Conservation (phyloP, 225 moss, liverwort and hornwort genomes). For the Ulota crispa region DNA sequence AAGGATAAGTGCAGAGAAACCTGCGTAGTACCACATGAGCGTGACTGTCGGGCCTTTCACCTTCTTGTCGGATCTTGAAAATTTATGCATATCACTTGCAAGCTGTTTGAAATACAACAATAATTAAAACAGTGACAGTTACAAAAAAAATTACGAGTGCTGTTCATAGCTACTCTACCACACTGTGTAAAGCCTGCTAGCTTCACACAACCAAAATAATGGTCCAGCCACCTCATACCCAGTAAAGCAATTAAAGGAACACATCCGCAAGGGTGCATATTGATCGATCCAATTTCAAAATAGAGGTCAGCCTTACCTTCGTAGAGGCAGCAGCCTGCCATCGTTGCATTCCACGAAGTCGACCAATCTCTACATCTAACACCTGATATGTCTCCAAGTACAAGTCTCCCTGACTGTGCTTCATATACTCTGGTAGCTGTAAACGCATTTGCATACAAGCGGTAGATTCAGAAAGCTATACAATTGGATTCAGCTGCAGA, state of each 20-base stretch:
- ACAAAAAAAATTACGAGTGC: neutral
- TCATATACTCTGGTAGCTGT: constrained; percentile 94
- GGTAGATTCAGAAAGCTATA: constrained; percentile 1
- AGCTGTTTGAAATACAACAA: constrained; percentile 53
- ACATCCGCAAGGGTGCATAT: neutral
- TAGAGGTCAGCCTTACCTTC: constrained; percentile 47
- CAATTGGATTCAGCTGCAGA: neutral
- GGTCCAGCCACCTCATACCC: constrained; percentile 13
- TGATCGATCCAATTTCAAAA: constrained; percentile 12
- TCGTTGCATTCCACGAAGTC: constrained; percentile 92
- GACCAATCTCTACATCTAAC: constrained; percentile 91
- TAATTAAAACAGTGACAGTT: neutral
- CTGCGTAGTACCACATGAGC: constrained; percentile 95
- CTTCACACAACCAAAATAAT: neutral
- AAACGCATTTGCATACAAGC: constrained; percentile 15
- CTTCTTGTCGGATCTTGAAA: constrained; percentile 84
- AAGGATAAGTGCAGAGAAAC: constrained; percentile 62
- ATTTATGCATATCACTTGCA: constrained; percentile 93
- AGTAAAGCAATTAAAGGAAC: neutral
- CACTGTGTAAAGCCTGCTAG: neutral
- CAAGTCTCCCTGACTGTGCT: constrained; percentile 96
- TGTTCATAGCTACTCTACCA: neutral
- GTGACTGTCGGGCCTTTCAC: constrained; percentile 97
- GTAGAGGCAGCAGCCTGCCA: constrained; percentile 95
- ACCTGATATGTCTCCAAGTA: constrained; percentile 99